A percentile compares a stretch with the other conserved stretches of the same genome.
Conservation (phyloP, 2,329 filamentous ascomycete species). For the Hypomyces perniciosus region DNA sequence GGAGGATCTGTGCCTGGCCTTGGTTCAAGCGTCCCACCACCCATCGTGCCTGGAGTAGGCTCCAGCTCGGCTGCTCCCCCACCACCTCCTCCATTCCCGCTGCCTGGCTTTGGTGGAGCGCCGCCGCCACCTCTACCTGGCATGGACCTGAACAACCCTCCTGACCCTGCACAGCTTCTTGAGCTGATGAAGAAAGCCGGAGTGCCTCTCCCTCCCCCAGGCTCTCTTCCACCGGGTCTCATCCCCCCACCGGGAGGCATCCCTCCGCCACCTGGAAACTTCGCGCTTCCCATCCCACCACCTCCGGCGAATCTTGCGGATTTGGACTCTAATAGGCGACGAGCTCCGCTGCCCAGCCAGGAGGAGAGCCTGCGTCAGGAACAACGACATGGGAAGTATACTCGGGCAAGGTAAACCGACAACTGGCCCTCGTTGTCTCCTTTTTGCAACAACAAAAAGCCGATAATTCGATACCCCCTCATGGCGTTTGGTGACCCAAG, state of each 20-base stretch:
- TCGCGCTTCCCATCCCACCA: constrained; percentile 30
- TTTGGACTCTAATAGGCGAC: constrained; percentile 34
- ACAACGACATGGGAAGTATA: constrained; percentile 61
- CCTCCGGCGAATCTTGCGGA: constrained; percentile 33
- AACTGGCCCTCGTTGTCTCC: neutral
- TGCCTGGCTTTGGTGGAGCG: constrained; percentile 42
- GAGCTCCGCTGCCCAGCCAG: constrained; percentile 74
- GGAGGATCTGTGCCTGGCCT: constrained; percentile 34
- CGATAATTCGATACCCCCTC: constrained; percentile 13
- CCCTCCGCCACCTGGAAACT: constrained; percentile 28
- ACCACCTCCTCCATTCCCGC: constrained; percentile 49
- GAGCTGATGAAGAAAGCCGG: constrained; percentile 62
- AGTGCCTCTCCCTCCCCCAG: constrained; percentile 52
- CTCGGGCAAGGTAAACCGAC: constrained; percentile 38
- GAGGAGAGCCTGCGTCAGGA: constrained; percentile 75
- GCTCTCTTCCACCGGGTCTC: constrained; percentile 38
- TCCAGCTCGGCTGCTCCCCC: constrained; percentile 33
- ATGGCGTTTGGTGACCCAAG: constrained; percentile 20
- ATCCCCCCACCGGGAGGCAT: constrained; percentile 35
- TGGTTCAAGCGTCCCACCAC: constrained; percentile 37
- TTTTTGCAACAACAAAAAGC: neutral
- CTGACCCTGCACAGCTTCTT: constrained; percentile 54
- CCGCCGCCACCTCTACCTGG: constrained; percentile 48
- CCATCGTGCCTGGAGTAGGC: constrained; percentile 47
- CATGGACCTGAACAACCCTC: constrained; percentile 54